phyloP scores from a whole-genome alignment of 257 asterid genomes.

The Solanum pimpinellifolium region DNA sequence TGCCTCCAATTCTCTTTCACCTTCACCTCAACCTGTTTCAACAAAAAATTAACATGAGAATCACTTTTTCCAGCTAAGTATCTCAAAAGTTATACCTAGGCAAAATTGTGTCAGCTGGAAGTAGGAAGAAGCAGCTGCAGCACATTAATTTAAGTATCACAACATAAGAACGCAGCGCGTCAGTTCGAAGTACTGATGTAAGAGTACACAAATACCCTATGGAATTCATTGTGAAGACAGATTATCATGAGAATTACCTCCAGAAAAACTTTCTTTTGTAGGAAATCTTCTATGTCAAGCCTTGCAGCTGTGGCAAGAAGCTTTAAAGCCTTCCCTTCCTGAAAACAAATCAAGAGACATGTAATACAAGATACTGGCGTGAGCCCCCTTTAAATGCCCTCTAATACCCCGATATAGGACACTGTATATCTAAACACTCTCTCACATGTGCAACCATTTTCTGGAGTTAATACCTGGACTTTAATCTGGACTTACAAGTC shows the following conservation, averaged over 20 bases:
- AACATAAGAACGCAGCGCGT: not conserved
- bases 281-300: slow-evolving; percentile 91
- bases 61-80: not conserved
- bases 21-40: slow-evolving; percentile 72
- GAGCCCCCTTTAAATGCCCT: not conserved
- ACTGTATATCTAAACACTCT: not conserved
- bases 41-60: not conserved
- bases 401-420: not conserved
- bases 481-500: not conserved
- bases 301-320: slow-evolving; percentile 91
- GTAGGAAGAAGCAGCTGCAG: not conserved
- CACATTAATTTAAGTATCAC: not conserved
- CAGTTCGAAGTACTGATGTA: not conserved
- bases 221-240: not conserved
- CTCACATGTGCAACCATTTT: not conserved
- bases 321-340: slow-evolving; percentile 96
- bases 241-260: slow-evolving; percentile 40
- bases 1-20: slow-evolving; percentile 95
- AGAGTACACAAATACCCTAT: not conserved
- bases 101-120: not conserved
- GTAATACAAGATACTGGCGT: not conserved
- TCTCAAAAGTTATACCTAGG: not conserved
- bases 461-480: not conserved
- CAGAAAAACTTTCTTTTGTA: slow-evolving; percentile 89
- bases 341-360: slow-evolving; percentile 3